Base-by-base conservation (phyloP, 2,329 filamentous ascomycete species). In the Fusarium paranaense region DNA sequence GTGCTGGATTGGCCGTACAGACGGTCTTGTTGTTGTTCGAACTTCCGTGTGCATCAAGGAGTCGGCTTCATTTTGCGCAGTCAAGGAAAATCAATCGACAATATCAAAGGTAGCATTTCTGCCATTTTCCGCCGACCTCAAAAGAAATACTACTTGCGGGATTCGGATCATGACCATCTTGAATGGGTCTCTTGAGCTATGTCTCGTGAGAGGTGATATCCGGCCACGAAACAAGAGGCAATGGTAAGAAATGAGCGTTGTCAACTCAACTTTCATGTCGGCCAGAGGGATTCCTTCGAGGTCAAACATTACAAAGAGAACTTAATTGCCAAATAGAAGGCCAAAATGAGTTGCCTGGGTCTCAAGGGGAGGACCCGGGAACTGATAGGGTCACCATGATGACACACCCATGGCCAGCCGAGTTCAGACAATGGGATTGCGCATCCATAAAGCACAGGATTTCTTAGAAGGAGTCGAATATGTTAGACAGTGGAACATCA, bases 241-340 rank as follows among this genome's bases (percentile, higher is more conserved):
- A 5, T 27, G 22, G 5, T 27, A 22, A 47, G 42, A 27, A 25
- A 27, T 18, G 22, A 27, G 14, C 14, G 42, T 14, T 10, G 8
- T 5, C 8, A 9, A 18, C 42, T 25, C 2, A 25, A 25, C 13
- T 6, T 25, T 10, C 2, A 47, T 18, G 8, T 16, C 14, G 2
- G 4, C 5, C 22, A 47, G 22, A 18, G 14, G 1, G 2, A 3
- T 6, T 16, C 5, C 1, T 10, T 4, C 3, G 10, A 27, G 5
- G 0, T 2, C 14, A 47, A 25, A 4, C 4, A 27, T 22, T 10
- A 27, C 8, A 47, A 3, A 10, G 8, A 16, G 6, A 6, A 47
- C 4, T 18, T 18, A 2, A 0, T 3, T 8, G 14, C 11, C 22
- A 9, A 18, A 11, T 18, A 6, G 9, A 27, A 6, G 9, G 4